phyloP scores from a whole-genome alignment of 257 asterid genomes.

The Sherardia arvensis region DNA sequence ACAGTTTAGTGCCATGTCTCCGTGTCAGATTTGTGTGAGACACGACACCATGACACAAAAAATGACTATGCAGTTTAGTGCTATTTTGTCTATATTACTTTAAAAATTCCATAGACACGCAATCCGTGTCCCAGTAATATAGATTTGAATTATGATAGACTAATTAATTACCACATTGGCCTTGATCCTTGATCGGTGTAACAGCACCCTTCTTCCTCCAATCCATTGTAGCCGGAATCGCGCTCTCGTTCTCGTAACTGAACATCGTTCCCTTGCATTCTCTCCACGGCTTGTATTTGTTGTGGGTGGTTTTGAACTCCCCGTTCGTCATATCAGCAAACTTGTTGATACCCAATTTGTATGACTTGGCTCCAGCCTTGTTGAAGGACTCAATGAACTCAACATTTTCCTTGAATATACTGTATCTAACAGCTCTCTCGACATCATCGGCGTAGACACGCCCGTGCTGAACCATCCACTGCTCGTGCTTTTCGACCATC shows the following conservation, averaged over 20 bases:
- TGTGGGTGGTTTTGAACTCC: constrained; percentile 9
- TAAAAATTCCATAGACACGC: too few relatives aligned
- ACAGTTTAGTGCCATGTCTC: too few relatives aligned
- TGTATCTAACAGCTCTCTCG: too few relatives aligned
- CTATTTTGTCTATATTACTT: too few relatives aligned
- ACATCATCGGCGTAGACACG: too few relatives aligned
- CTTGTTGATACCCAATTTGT: neutral
- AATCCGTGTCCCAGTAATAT: too few relatives aligned
- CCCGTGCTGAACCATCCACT: too few relatives aligned
- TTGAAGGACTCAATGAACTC: constrained; percentile 11
- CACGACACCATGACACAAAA: too few relatives aligned
- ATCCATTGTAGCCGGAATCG: constrained; percentile 1
- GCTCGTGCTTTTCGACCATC: too few relatives aligned
- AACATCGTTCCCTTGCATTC: constrained; percentile 4
- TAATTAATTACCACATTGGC: constrained; percentile 4
- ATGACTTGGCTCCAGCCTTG: constrained; percentile 4
- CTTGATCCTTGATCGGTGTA: neutral
- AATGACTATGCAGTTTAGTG: too few relatives aligned
- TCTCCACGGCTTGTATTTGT: constrained; percentile 7
- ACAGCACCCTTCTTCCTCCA: constrained; percentile 5
- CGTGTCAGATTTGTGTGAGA: too few relatives aligned
- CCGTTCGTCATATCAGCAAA: constrained; percentile 2
- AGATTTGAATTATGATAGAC: too few relatives aligned
- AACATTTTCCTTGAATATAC: constrained; percentile 10
- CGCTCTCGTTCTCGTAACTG: neutral